Conservation (phyloP, 768 basidiomycete species). For the Leccinum arenicola region DNA sequence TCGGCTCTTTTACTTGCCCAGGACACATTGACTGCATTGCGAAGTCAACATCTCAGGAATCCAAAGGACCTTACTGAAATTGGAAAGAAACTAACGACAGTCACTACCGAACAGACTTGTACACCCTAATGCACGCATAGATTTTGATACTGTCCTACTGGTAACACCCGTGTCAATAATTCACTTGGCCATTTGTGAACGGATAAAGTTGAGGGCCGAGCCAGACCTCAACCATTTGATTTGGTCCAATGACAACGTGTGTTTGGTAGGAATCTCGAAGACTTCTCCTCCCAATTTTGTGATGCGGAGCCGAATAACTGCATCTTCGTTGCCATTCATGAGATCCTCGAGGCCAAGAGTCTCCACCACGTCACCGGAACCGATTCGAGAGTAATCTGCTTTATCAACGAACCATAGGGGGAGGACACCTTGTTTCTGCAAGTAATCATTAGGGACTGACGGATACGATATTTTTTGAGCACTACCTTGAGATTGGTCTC, state of each 20-base stretch:
- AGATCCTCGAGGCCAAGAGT: slow-evolving; percentile 80
- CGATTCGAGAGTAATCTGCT: slow-evolving; percentile 80
- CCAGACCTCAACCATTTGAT: slow-evolving; percentile 87
- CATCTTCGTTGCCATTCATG: slow-evolving; percentile 42
- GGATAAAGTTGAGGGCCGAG: slow-evolving; percentile 87
- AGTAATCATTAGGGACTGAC: slow-evolving; percentile 3
- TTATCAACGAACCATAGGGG: slow-evolving; percentile 94
- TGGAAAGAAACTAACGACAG: slow-evolving; percentile 27
- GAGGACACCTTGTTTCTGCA: slow-evolving; percentile 93
- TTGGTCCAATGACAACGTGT: slow-evolving; percentile 91
- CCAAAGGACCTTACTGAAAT: slow-evolving; percentile 31
- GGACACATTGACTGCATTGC: slow-evolving; percentile 46
- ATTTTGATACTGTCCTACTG: background rate
- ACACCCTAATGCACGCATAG: background rate
- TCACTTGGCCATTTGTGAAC: slow-evolving; percentile 44
- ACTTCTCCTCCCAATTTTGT: slow-evolving; percentile 59
- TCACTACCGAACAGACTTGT: background rate
- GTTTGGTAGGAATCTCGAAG: slow-evolving; percentile 71
- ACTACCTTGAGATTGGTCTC: slow-evolving; percentile 93
- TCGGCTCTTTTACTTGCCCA: slow-evolving; percentile 58
- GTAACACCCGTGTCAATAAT: background rate
- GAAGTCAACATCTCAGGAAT: slow-evolving; percentile 23
- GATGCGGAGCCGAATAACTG: slow-evolving; percentile 55
- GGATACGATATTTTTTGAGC: background rate
- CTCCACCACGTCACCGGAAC: slow-evolving; percentile 76